phyloP scores from a whole-genome alignment of 306 rosid species.

The Cicer judaicum region DNA sequence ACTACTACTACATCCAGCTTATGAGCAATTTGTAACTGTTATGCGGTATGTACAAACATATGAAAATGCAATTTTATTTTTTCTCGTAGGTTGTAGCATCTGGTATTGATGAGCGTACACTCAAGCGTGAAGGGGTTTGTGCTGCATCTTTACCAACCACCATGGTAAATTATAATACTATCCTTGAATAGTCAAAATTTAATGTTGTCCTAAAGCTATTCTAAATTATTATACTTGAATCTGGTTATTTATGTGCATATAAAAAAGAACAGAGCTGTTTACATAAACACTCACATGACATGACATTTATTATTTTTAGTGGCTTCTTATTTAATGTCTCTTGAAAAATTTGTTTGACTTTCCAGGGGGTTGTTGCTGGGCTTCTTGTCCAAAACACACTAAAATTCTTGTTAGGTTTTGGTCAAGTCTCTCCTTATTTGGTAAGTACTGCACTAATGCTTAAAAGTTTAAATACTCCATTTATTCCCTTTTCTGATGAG shows the following conservation, averaged over 20 bases:
- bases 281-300: background rate
- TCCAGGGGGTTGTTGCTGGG: constrained; percentile 96
- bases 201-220: constrained; percentile 21
- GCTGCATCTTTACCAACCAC: constrained; percentile 98
- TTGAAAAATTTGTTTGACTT: constrained; percentile 36
- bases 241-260: constrained; percentile 10
- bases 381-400: constrained; percentile 94
- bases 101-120: constrained; percentile 94
- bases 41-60: constrained; percentile 27
- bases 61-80: constrained; percentile 43
- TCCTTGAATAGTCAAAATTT: constrained; percentile 28
- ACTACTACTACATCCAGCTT: constrained; percentile 8
- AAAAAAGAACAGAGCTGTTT: constrained; percentile 15
- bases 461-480: constrained; percentile 3
- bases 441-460: constrained; percentile 50
- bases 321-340: constrained; percentile 39
- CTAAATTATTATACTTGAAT: background rate
- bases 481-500: constrained; percentile 21
- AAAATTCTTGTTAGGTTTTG: constrained; percentile 83
- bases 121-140: constrained; percentile 99
- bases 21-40: background rate
- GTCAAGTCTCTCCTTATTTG: constrained; percentile 87
- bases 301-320: constrained; percentile 13
- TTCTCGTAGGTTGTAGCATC: constrained; percentile 87
- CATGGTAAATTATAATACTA: constrained; percentile 61